Conservation (phyloP, 2,329 filamentous ascomycete genomes). For the Tolypocladium ophioglossoides region DNA sequence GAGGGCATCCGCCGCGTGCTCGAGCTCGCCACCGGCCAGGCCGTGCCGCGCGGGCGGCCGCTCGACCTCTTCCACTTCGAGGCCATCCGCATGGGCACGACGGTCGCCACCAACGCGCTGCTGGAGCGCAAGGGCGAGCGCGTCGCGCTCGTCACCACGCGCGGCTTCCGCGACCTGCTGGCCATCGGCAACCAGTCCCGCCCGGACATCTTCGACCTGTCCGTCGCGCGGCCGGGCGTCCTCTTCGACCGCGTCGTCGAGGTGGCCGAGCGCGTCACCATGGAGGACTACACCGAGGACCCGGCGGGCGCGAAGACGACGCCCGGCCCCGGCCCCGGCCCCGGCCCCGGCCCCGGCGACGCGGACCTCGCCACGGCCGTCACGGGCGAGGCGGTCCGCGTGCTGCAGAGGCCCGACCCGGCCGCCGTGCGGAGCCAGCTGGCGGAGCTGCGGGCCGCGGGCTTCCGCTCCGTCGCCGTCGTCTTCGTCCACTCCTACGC, state of each 20-base stretch:
- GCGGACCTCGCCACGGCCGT: constrained; percentile 55
- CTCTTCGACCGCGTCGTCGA: constrained; percentile 61
- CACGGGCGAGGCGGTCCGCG: constrained; percentile 57
- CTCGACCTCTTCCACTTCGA: constrained; percentile 32
- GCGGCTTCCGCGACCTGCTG: constrained; percentile 62
- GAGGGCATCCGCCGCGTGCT: constrained; percentile 53
- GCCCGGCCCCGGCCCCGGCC: no score
- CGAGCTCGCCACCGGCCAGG: constrained; percentile 18
- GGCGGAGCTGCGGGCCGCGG: constrained; percentile 48
- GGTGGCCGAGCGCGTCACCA: constrained; percentile 61
- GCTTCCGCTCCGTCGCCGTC: constrained; percentile 42
- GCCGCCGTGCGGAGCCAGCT: constrained; percentile 44
- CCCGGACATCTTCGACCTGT: constrained; percentile 63
- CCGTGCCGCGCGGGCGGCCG: constrained; percentile 20
- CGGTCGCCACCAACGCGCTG: constrained; percentile 66
- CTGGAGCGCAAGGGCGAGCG: constrained; percentile 63
- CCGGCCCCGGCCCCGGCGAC: constrained; percentile 33
- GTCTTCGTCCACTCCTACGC: constrained; percentile 64
- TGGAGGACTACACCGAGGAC: constrained; percentile 66
- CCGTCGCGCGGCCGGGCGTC: constrained; percentile 56
- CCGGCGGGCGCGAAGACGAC: constrained; percentile 35
- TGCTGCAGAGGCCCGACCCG: constrained; percentile 49
- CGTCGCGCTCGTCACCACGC: constrained; percentile 60
- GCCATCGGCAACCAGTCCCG: constrained; percentile 65
- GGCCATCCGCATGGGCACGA: constrained; percentile 72